These are phyloP conservation scores for Exophiala bonariae DNA, from an alignment of 2,329 filamentous ascomycete genomes.

Conservation along the genomic window DNA sequence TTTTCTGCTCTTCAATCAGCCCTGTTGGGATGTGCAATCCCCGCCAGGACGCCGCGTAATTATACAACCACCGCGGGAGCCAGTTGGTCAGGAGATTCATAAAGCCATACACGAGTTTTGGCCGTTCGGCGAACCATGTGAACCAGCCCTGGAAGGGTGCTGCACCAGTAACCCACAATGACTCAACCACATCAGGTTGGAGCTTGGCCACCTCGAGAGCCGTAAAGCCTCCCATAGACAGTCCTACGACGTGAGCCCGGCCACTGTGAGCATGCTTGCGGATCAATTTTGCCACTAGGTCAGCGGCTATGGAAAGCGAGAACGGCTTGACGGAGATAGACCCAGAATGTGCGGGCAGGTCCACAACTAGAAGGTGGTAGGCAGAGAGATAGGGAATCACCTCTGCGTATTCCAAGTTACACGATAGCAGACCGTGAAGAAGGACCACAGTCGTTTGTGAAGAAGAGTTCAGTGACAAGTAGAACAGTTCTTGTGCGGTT, in stretches of 20 bases:
- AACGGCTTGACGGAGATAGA: neutral
- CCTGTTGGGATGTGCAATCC: neutral
- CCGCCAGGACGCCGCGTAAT: neutral
- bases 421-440: conserved; percentile 3
- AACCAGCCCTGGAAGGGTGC: conserved; percentile 1
- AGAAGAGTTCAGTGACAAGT: conserved; percentile 2
- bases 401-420: conserved; percentile 5
- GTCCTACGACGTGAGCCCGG: conserved; percentile 6
- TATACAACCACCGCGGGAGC: neutral
- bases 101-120: neutral
- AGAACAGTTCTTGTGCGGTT: neutral
- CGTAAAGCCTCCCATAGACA: conserved; percentile 5
- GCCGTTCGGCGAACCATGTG: conserved; percentile 5
- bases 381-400: conserved; percentile 1
- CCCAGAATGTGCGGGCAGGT: conserved; percentile 5
- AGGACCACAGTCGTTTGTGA: conserved; percentile 4
- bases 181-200: conserved; percentile 1
- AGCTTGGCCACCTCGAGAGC: conserved; percentile 1
- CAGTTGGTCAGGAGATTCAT: neutral
- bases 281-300: conserved; percentile 1
- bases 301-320: neutral
- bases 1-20: neutral
- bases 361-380: conserved; percentile 7
- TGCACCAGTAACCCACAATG: conserved; percentile 3
- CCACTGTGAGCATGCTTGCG: neutral